Conservation (phyloP, 352 stramenopile species). For the Globisporangium radiosum region DNA sequence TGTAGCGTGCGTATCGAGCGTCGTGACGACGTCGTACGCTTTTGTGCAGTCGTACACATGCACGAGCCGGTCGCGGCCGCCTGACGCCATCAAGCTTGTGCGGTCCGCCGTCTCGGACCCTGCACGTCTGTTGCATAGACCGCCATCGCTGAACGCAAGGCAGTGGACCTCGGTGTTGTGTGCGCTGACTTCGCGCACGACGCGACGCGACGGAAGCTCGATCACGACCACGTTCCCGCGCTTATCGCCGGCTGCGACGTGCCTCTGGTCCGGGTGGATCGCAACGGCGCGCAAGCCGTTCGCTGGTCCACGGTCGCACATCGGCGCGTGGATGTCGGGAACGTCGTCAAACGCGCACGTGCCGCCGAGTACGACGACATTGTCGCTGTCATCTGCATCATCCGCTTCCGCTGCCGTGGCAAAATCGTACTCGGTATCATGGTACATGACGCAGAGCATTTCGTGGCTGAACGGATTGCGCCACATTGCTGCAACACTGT, state of each 20-base stretch:
- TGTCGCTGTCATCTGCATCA: slow-evolving; percentile 14
- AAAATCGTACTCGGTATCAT: slow-evolving; percentile 39
- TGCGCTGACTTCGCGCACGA: slow-evolving; percentile 31
- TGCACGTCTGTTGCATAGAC: slow-evolving; percentile 7
- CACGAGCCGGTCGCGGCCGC: slow-evolving; percentile 71
- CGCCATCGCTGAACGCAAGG: slow-evolving; percentile 32
- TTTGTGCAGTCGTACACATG: slow-evolving; percentile 71
- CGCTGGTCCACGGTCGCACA: slow-evolving; percentile 22
- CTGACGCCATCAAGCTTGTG: slow-evolving; percentile 50
- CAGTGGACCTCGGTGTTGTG: slow-evolving; percentile 77
- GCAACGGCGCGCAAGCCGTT: slow-evolving; percentile 40
- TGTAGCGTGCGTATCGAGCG: slow-evolving; percentile 74
- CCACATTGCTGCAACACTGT: slow-evolving; percentile 21
- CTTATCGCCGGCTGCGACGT: slow-evolving; percentile 65
- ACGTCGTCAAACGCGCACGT: slow-evolving; percentile 40
- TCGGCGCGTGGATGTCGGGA: slow-evolving; percentile 36
- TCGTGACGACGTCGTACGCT: slow-evolving; percentile 26
- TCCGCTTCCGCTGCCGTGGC: background rate
- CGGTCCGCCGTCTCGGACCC: background rate
- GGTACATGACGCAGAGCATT: slow-evolving; percentile 65
- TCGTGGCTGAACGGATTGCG: slow-evolving; percentile 68
- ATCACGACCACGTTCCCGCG: slow-evolving; percentile 58
- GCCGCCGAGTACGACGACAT: slow-evolving; percentile 39
- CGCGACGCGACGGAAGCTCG: slow-evolving; percentile 29
- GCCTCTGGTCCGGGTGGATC: slow-evolving; percentile 47